Evolutionary conservation across 495 filamentous ascomycete genomes (phyloP).

Genomic region (Tuber microsphaerosporum): DNA sequence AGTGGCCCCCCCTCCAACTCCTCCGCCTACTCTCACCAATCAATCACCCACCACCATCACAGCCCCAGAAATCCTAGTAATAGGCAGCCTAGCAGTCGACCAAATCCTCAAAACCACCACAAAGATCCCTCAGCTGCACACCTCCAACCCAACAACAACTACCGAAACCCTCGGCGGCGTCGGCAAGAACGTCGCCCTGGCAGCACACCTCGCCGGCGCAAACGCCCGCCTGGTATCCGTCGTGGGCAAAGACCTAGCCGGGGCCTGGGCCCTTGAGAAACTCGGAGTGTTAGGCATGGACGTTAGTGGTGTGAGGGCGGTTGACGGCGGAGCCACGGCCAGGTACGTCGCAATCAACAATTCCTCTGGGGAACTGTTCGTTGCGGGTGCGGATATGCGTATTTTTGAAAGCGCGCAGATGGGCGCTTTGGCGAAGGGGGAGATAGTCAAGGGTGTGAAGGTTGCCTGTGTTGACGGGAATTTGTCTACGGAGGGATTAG

Average conservation of each 20-base stretch:
- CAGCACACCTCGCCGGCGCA: constrained; percentile 54
- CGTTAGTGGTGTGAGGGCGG: constrained; percentile 54
- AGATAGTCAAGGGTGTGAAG: constrained; percentile 7
- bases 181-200: constrained; percentile 82
- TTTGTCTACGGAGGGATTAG: constrained; percentile 13
- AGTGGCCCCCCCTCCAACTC: not conserved
- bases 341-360: constrained; percentile 91
- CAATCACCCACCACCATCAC: not conserved
- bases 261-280: constrained; percentile 58
- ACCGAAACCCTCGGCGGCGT: constrained; percentile 84
- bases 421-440: constrained; percentile 7
- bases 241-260: constrained; percentile 55
- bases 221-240: constrained; percentile 45
- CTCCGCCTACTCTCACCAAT: not conserved
- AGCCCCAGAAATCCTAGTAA: constrained; percentile 56
- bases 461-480: constrained; percentile 37
- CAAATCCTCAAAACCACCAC: constrained; percentile 48
- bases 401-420: constrained; percentile 59
- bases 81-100: constrained; percentile 83
- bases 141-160: constrained; percentile 79
- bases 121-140: constrained; percentile 55
- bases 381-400: constrained; percentile 92
- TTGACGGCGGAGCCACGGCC: constrained; percentile 58
- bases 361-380: constrained; percentile 64
- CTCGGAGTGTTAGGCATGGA: constrained; percentile 59